Conservation (phyloP, 305 asterid species). For the Fraxinus dipetala region DNA sequence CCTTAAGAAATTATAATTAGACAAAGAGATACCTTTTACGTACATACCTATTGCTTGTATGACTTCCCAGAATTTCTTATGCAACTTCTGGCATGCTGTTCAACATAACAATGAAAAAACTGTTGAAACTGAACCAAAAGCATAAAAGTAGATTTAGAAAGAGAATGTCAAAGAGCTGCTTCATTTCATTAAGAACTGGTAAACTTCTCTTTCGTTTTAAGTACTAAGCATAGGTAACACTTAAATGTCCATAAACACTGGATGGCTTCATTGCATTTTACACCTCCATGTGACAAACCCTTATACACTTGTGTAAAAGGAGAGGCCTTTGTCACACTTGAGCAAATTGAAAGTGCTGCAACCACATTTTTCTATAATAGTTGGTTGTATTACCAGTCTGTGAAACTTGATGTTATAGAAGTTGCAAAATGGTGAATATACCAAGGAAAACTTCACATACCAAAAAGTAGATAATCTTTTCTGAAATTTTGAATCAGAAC, state of each 20-base stretch:
- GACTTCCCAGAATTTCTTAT: slow-evolving; percentile 30
- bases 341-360: neutral
- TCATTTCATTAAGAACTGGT: neutral
- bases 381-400: neutral
- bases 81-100: slow-evolving; percentile 25
- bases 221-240: neutral
- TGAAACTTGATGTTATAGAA: neutral
- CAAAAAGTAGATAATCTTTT: slow-evolving; percentile 14
- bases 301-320: neutral
- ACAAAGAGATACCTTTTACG: neutral
- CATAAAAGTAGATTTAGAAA: neutral
- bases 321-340: neutral
- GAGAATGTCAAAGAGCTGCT: neutral
- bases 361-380: neutral
- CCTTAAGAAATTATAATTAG: neutral
- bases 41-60: slow-evolving; percentile 27
- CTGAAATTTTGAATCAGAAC: slow-evolving; percentile 1
- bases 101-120: neutral
- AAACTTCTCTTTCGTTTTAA: neutral
- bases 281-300: neutral
- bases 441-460: slow-evolving; percentile 17
- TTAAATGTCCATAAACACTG: neutral
- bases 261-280: neutral
- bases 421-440: neutral
- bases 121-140: neutral